Base-by-base conservation (phyloP, 495 filamentous ascomycete species). In the Penicillium alfredii region DNA sequence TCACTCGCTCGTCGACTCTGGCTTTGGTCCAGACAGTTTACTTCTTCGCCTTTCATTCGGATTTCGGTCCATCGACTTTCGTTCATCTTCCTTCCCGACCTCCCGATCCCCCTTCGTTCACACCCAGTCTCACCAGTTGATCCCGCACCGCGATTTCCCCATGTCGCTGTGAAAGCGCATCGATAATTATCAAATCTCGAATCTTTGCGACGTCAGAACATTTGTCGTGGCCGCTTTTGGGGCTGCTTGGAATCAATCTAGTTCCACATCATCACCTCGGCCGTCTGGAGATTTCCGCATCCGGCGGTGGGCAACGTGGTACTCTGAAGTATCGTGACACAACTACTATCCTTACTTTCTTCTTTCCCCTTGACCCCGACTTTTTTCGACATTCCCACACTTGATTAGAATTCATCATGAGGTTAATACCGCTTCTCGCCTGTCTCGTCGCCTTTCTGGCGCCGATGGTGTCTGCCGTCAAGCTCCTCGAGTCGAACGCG, bases 401-500 rank as follows among this genome's bases (percentile, higher is more conserved):
- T 31, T 28, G 6, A 33, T 25, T 19, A 11, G 30, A 30, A 32
- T 28, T 37, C 55, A 61, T 35, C 15, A 64, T 71, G 60, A 52
- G 57, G 47, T 57, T 57, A 53, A 38, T 67, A 56, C 44, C 70
- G 22, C 44, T 69, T 30, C 41, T 71, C 28, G 40, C 59, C 26
- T 51, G 51, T 15, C 47, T 73, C 40, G 53, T 68, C 41, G 58
- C 66, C 45, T 48, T 66, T 30, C 27, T 63, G 38, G 52, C 62
- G 12, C 66, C 68, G 32, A 23, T 67, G 30, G 61, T 55, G 19
- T 58, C 63, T 19, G 63, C 72, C 20, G 38, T 56, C 24, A 58
- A 59, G 29, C 49, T 69, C 17, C 76, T 94, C 33, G 66, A 80
- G 50, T 88, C 87, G 26, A 85, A 75, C 47, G 86, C 87, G 25